Evolutionary conservation across 2,329 filamentous ascomycete species (phyloP).

Genomic region (Escovopsis sp.): DNA sequence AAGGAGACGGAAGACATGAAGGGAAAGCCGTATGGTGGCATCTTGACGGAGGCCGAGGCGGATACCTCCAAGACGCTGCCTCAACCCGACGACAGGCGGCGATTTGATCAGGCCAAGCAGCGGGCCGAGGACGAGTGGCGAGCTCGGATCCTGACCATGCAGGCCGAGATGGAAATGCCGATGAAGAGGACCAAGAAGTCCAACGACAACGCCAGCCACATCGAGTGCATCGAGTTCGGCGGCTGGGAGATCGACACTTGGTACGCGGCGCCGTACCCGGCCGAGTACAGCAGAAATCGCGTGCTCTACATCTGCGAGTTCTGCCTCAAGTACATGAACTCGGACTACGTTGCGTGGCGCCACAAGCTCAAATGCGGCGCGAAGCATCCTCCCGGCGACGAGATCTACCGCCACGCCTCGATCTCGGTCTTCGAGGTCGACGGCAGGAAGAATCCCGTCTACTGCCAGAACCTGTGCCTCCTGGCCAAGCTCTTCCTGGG

Average conservation of each 20-base stretch:
- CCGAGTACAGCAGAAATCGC: constrained; percentile 93
- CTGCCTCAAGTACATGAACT: constrained; percentile 98
- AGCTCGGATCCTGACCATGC: constrained; percentile 41
- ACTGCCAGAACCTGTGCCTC: constrained; percentile 93
- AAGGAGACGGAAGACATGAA: constrained; percentile 80
- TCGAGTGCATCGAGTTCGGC: constrained; percentile 97
- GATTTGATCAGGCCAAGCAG: constrained; percentile 79
- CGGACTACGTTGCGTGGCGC: constrained; percentile 93
- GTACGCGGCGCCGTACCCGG: constrained; percentile 96
- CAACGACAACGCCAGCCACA: constrained; percentile 81
- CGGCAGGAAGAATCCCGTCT: constrained; percentile 92
- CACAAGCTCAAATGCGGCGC: constrained; percentile 95
- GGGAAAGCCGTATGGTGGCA: constrained; percentile 89
- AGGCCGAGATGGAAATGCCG: constrained; percentile 47
- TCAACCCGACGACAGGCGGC: constrained; percentile 60
- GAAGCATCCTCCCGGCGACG: constrained; percentile 92
- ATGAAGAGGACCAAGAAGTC: constrained; percentile 56
- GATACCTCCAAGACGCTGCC: constrained; percentile 85
- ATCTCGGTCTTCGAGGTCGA: constrained; percentile 97
- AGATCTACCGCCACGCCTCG: constrained; percentile 85
- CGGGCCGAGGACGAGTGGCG: constrained; percentile 90
- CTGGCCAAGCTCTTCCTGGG: constrained; percentile 95
- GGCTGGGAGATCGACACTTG: constrained; percentile 97
- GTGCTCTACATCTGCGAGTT: constrained; percentile 99
- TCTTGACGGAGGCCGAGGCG: constrained; percentile 74